A percentile compares a stretch with the other conserved stretches of the same genome.
Evolutionary conservation across 768 basidiomycete genomes (phyloP).

Genomic region (Suillus spraguei): DNA sequence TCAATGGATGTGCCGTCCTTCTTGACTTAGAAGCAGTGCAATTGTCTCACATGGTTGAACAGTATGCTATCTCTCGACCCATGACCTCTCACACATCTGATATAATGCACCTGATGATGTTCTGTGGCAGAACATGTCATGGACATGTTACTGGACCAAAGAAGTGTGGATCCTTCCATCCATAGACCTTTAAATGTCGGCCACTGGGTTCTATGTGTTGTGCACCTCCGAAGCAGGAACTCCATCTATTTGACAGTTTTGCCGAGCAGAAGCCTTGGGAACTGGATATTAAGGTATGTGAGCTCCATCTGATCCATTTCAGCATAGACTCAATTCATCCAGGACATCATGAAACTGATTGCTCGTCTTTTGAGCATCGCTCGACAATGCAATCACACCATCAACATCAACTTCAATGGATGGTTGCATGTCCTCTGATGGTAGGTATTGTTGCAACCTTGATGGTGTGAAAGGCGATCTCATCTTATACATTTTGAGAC

Average conservation of each 20-base stretch:
- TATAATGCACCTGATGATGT: constrained; percentile 10
- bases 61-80: constrained; percentile 11
- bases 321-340: neutral
- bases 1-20: constrained; percentile 12
- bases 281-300: constrained; percentile 7
- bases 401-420: neutral
- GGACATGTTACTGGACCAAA: constrained; percentile 31
- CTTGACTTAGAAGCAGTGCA: constrained; percentile 4
- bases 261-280: constrained; percentile 3
- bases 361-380: neutral
- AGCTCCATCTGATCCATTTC: neutral
- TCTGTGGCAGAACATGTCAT: constrained; percentile 22
- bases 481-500: neutral
- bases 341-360: neutral
- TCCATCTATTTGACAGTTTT: constrained; percentile 38
- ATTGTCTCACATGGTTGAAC: neutral
- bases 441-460: neutral
- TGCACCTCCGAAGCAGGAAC: constrained; percentile 11
- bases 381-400: neutral
- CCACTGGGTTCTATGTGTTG: constrained; percentile 37
- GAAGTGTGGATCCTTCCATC: constrained; percentile 38
- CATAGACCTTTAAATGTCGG: constrained; percentile 22
- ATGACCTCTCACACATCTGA: constrained; percentile 2
- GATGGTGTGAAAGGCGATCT: neutral
- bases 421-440: neutral